Percentiles rank a stretch among this genome's conserved stretches.
Evolutionary conservation across 2,329 filamentous ascomycete genomes (phyloP).

Genomic region (Dactylonectria macrodidyma): DNA sequence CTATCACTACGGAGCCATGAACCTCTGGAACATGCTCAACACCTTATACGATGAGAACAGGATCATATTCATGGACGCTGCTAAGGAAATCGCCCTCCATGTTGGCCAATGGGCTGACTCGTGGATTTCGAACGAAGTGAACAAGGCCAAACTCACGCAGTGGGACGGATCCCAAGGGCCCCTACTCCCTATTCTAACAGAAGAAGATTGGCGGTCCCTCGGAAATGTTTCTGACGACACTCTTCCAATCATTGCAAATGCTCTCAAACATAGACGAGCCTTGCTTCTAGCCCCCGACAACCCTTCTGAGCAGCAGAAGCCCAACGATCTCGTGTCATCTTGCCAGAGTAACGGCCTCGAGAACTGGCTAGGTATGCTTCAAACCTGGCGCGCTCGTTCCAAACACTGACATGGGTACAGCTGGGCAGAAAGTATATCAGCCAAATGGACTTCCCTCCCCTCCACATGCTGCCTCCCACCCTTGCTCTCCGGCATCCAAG

Average conservation of each 20-base stretch:
- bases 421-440: slow-evolving; percentile 47
- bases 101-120: slow-evolving; percentile 55
- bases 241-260: slow-evolving; percentile 49
- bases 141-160: slow-evolving; percentile 50
- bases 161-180: slow-evolving; percentile 49
- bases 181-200: slow-evolving; percentile 47
- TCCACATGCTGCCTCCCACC: slow-evolving; percentile 41
- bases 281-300: slow-evolving; percentile 42
- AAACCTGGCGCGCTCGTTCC: neutral
- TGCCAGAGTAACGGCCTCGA: slow-evolving; percentile 47
- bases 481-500: slow-evolving; percentile 36
- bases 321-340: slow-evolving; percentile 47
- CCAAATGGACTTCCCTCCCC: slow-evolving; percentile 49
- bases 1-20: slow-evolving; percentile 62
- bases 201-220: slow-evolving; percentile 48
- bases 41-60: slow-evolving; percentile 59
- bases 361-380: slow-evolving; percentile 56
- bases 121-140: slow-evolving; percentile 52
- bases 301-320: slow-evolving; percentile 29
- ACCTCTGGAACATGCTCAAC: slow-evolving; percentile 63
- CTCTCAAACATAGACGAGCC: slow-evolving; percentile 52
- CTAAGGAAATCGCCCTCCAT: slow-evolving; percentile 44
- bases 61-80: slow-evolving; percentile 48
- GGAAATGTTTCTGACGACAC: slow-evolving; percentile 50
- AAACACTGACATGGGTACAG: slow-evolving; percentile 44